Conservation (phyloP, 495 filamentous ascomycete genomes). For the Chaetomium cochliodes region DNA sequence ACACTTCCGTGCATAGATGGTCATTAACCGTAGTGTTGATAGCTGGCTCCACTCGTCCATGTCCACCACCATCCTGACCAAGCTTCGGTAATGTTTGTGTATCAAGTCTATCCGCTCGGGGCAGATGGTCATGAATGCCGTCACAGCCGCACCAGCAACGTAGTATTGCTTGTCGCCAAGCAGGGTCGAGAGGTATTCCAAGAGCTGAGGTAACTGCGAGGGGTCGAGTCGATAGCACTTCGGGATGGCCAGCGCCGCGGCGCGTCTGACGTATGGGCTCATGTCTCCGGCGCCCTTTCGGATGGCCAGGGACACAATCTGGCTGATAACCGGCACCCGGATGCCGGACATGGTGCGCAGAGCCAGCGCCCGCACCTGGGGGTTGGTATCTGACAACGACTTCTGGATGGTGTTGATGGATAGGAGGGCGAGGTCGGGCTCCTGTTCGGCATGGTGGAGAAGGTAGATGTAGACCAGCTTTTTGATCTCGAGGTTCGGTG, state of each 20-base stretch:
- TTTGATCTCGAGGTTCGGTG: conserved; percentile 86
- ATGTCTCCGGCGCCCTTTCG: conserved; percentile 90
- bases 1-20: conserved; percentile 78
- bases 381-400: conserved; percentile 86
- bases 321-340: conserved; percentile 93
- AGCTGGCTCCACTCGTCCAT: conserved; percentile 99
- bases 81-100: conserved; percentile 79
- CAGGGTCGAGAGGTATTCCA: conserved; percentile 73
- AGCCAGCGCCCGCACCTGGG: conserved; percentile 85
- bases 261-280: conserved; percentile 89
- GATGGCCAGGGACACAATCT: conserved; percentile 95
- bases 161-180: conserved; percentile 91
- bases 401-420: conserved; percentile 99
- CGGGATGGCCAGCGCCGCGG: conserved; percentile 90
- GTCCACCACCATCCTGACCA: conserved; percentile 88
- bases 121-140: conserved; percentile 84
- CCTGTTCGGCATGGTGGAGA: conserved; percentile 89
- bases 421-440: conserved; percentile 89
- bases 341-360: conserved; percentile 95
- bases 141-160: conserved; percentile 87
- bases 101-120: conserved; percentile 81
- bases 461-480: conserved; percentile 98
- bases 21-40: conserved; percentile 75
- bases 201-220: conserved; percentile 74
- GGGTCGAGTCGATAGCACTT: conserved; percentile 97